phyloP scores from a whole-genome alignment of 2,329 filamentous ascomycete species.

The Drechslerella coelobrocha region DNA sequence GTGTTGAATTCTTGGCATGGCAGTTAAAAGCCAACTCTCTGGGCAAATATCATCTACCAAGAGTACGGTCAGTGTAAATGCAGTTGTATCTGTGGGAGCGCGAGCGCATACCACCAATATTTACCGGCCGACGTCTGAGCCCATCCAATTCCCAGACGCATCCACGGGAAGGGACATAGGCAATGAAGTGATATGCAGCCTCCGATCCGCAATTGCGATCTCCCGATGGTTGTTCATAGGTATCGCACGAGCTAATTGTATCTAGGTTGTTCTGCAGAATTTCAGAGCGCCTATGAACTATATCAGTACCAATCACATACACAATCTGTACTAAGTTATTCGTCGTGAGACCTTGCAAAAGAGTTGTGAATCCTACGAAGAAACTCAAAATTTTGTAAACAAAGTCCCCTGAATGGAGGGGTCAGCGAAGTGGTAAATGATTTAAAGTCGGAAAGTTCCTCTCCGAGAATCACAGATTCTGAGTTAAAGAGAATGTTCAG shows the following conservation, averaged over 20 bases:
- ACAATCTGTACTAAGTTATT: not conserved
- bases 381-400: conserved; percentile 75
- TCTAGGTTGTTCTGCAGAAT: conserved; percentile 66
- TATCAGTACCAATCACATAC: conserved; percentile 12
- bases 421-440: conserved; percentile 71
- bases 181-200: conserved; percentile 84
- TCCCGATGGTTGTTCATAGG: conserved; percentile 57
- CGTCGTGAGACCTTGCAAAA: conserved; percentile 69
- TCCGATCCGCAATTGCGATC: conserved; percentile 64
- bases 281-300: conserved; percentile 39
- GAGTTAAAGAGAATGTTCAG: conserved; percentile 94
- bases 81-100: not conserved
- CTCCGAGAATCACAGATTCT: conserved; percentile 70
- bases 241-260: conserved; percentile 60
- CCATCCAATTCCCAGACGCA: conserved; percentile 90
- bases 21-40: conserved; percentile 23
- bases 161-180: conserved; percentile 78
- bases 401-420: conserved; percentile 76
- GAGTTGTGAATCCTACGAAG: conserved; percentile 87
- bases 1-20: conserved; percentile 41
- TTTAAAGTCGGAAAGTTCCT: conserved; percentile 75
- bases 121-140: conserved; percentile 73
- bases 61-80: not conserved
- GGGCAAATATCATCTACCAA: conserved; percentile 46
- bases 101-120: conserved; percentile 62